Base-by-base conservation (phyloP, 768 basidiomycete genomes). In the Lentinula raphanica region DNA sequence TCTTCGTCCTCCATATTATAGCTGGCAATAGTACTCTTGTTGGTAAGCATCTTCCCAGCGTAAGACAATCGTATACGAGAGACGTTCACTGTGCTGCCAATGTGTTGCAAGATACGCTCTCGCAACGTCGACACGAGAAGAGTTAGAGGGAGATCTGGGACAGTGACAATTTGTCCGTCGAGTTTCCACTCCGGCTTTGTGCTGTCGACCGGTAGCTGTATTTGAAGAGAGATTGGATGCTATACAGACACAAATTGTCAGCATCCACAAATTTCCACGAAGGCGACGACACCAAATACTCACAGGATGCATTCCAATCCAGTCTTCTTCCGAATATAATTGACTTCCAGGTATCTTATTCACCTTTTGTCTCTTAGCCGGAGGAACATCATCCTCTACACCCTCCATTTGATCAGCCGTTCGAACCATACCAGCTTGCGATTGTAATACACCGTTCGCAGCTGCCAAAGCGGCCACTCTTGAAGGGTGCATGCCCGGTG, bases 1-100 rank as follows among this genome's bases (percentile, higher is more conserved):
- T 98, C 95, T 66, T 94, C 94, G 62, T 96, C 92, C 71, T 95
- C 94, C 63, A 98, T 68, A 69, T 98, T 98, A 66, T 91, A 89
- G 62, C 78, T 81, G 25, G 92, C 94, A 64, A 98, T 84, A 61
- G 92, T 87, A 59, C 83, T 87, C 54, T 81, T 79, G 70, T 97
- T 97, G 57, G 89, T 92, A 63, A 98, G 79, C 81, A 92, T 89
- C 74, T 92, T 94, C 40, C 86, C 86, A 61, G 77, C 71, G 69
- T 89, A 93, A 31, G 88, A 87, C 60, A 98, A 69, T 64, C 90
- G 78, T 66, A 97, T 88, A 59, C 84, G 83, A 36, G 88, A 88
- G n/a, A 88, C 84, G 9, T 92, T 79, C 31, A 95, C 74, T n/a
- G 82, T 78, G 67, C 88, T 91, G 57, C 87, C 91, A 23, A 89